Evolutionary conservation across 2,329 filamentous ascomycete genomes (phyloP), one percentile per base, ranked within the genome.

Genomic region (Exophiala sp.): DNA sequence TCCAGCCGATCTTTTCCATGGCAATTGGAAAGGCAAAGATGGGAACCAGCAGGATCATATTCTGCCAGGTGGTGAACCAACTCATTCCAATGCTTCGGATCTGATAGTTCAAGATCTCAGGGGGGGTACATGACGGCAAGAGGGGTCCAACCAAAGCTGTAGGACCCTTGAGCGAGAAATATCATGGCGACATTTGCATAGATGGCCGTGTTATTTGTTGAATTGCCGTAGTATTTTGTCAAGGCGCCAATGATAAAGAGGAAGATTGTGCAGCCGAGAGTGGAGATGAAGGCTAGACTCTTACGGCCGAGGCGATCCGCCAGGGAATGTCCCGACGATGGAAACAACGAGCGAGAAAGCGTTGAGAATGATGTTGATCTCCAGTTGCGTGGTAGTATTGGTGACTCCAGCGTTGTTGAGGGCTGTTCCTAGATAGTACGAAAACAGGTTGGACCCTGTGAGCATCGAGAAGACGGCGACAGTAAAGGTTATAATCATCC

Each of bases 231-330:
- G 1, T 57, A 60, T 22, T 76, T 76, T 6, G 73, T 72, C 2
- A 80, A 63, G 1, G 66, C 73, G 1, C 75, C 76, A 23, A 79
- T 70, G 44, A 78, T 65, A 55, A 77, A 78, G 1, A 79, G 68
- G 13, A 70, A 48, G 1, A 69, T 66, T 2, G 73, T 59, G 2
- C 70, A 58, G 2, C 50, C 51, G 19, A 72, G 67, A 13, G 7
- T 9, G 0, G 61, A 58, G 22, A 66, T 58, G 22, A 63, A 50
- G 6, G 61, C 63, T 38, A 66, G 62, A 2, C 54, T 61, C 55
- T 73, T 75, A 5, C 75, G 66, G 9, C 74, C 74, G 62, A 72
- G 66, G 18, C 46, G 61, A 16, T 71, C 68, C 0, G 65, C 64
- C n/a, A 11, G 74, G 64, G 9, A 69, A 68, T 1, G 73, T 75